Evolutionary conservation across 2,329 filamentous ascomycete genomes (phyloP), one percentile per base, ranked within the genome.

Genomic region (Exophiala dermatitidis): DNA sequence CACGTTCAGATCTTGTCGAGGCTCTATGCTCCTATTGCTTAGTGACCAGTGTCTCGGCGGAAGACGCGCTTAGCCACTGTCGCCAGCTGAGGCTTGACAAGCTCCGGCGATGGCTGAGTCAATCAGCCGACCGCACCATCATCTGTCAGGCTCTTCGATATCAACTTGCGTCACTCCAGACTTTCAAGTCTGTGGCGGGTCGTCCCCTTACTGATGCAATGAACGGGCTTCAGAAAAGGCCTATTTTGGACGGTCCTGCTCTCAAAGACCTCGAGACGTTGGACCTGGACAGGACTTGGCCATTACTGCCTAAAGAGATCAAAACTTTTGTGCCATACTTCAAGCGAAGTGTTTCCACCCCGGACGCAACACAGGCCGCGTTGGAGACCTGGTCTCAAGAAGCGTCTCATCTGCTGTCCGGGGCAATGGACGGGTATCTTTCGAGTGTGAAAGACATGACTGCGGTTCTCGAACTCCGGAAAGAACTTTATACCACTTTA

Each of bases 271-370:
- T 59, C 4, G 61, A 63, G 34, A 42, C 53, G 5, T 69, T 93
- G 1, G 81, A 87, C 34, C 72, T 96, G 29, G 89, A 95, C 64
- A 72, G 93, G 6, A 83, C 88, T 63, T 82, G 84, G 59, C 78
- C 78, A 19, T 95, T 90, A 86, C 86, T 93, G 58, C 79, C 86
- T 12, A 83, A 90, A 5, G 88, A 94, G 56, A 86, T 95, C 40
- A 81, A 81, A 44, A 86, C 85, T 60, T 96, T 94, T 66, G 91
- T 84, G 0, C 90, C 90, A 0, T 95, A 89, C 72, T 86, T 94
- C 34, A 83, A 87, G 31, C 84, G 94, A 62, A 88, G 90, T 60
- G 86, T 93, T 60, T 69, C 88, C 3, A 79, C 83, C 28, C 80
- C 78, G 19, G 70, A 74, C 28, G 77, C 82, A 56, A 80, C 81